Percentiles rank a stretch among this genome's conserved stretches.
Conservation (phyloP, 2,329 filamentous ascomycete genomes). For the Rhinocladiella similis region DNA sequence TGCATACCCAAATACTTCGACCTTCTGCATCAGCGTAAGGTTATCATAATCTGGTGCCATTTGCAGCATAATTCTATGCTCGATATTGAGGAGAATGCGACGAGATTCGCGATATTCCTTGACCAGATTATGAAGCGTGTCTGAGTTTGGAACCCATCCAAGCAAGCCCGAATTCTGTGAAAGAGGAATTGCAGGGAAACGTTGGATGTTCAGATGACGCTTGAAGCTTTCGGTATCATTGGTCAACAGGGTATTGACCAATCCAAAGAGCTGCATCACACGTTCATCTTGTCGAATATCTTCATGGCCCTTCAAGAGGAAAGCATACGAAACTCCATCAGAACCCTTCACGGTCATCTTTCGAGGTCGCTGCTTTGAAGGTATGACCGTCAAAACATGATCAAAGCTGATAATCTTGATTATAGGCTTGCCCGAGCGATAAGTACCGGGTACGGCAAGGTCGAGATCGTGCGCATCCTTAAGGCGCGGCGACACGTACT, state of each 20-base stretch:
- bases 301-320: constrained; percentile 96
- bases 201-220: constrained; percentile 92
- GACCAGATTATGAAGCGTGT: constrained; percentile 94
- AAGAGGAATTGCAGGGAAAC: constrained; percentile 93
- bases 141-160: constrained; percentile 96
- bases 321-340: constrained; percentile 84
- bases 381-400: constrained; percentile 85
- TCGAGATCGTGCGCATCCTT: constrained; percentile 83
- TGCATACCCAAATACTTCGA: constrained; percentile 98
- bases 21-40: constrained; percentile 98
- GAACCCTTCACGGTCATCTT: constrained; percentile 87
- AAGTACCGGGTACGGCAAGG: constrained; percentile 93
- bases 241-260: constrained; percentile 91
- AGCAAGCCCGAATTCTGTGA: constrained; percentile 94
- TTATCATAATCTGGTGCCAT: constrained; percentile 99
- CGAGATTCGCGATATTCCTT: constrained; percentile 95
- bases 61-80: constrained; percentile 99
- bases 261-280: constrained; percentile 98
- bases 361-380: constrained; percentile 92
- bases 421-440: constrained; percentile 75
- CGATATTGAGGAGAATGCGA: constrained; percentile 97
- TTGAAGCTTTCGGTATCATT: constrained; percentile 97
- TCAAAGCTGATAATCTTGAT: constrained; percentile 89
- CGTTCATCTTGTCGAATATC: constrained; percentile 98
- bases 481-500: constrained; percentile 94